phyloP scores from a whole-genome alignment of 768 basidiomycete species.

The Dentipellis fragilis region DNA sequence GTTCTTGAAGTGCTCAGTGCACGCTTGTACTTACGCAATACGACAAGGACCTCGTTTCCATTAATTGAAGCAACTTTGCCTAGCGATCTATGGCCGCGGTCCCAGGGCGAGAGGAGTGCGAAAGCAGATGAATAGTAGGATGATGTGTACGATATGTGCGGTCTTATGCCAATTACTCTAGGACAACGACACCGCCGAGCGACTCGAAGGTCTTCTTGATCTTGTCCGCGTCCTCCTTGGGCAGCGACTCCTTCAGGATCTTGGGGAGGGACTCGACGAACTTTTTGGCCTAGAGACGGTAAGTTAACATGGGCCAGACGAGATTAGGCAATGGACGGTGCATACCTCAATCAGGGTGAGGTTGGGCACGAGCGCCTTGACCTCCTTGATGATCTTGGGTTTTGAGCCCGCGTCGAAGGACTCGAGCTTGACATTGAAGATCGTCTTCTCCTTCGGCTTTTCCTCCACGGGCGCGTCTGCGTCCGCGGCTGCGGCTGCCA shows the following conservation, averaged over 20 bases:
- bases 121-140: neutral
- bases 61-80: neutral
- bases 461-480: conserved; percentile 42
- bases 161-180: conserved; percentile 43
- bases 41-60: neutral
- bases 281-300: conserved; percentile 81
- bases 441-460: conserved; percentile 97
- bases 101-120: neutral
- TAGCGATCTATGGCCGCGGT: neutral
- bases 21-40: neutral
- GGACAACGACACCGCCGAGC: conserved; percentile 77
- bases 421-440: conserved; percentile 91
- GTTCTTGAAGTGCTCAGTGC: neutral
- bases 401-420: conserved; percentile 88
- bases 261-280: conserved; percentile 95
- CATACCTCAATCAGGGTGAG: conserved; percentile 91
- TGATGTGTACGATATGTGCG: neutral
- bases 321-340: neutral
- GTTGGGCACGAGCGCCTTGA: conserved; percentile 91
- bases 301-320: neutral
- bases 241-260: conserved; percentile 84
- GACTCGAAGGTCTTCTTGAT: conserved; percentile 83
- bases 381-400: conserved; percentile 95
- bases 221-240: conserved; percentile 98
- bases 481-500: conserved; percentile 51